Conservation (phyloP, 495 filamentous ascomycete species). For the Tuber microsphaerosporum region DNA sequence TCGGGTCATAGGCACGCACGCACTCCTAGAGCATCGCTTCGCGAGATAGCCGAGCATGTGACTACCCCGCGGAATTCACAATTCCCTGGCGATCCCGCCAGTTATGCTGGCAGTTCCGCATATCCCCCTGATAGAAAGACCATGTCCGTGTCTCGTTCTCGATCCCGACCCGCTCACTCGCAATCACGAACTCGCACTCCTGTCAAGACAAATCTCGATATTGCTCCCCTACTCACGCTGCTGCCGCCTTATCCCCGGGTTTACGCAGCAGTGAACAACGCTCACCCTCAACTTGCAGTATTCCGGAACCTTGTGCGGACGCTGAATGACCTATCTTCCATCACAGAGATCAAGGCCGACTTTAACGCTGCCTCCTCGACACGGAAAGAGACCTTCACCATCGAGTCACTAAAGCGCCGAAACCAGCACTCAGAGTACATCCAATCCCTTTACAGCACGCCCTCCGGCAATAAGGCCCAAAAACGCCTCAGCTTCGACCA, state of each 20-base stretch:
- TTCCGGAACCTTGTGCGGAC: conserved; percentile 68
- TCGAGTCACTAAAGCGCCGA: conserved; percentile 35
- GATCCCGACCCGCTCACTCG: conserved; percentile 25
- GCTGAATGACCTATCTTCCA: conserved; percentile 66
- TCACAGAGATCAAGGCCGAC: conserved; percentile 59
- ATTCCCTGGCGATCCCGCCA: conserved; percentile 40
- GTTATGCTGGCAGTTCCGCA: conserved; percentile 20
- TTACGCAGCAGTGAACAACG: conserved; percentile 91
- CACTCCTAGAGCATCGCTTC: conserved; percentile 35
- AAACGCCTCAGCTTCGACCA: conserved; percentile 35
- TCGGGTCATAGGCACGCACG: conserved; percentile 15
- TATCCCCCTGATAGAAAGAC: conserved; percentile 43
- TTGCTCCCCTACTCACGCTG: conserved; percentile 84
- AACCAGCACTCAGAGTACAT: conserved; percentile 39
- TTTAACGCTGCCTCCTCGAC: conserved; percentile 45
- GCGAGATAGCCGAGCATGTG: conserved; percentile 37
- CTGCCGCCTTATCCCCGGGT: conserved; percentile 90
- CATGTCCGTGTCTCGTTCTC: conserved; percentile 27
- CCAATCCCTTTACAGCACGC: conserved; percentile 31
- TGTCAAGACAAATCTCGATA: conserved; percentile 56
- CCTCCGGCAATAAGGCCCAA: conserved; percentile 18
- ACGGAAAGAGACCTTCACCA: conserved; percentile 28
- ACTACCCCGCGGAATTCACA: conserved; percentile 27
- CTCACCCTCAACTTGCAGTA: conserved; percentile 75
- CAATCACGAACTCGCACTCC: conserved; percentile 40